A percentile compares a stretch with the other conserved stretches of the same genome.
These are phyloP conservation scores for Alternaria brassicicola DNA, from an alignment of 2,329 filamentous ascomycete genomes.

Conservation along the genomic window DNA sequence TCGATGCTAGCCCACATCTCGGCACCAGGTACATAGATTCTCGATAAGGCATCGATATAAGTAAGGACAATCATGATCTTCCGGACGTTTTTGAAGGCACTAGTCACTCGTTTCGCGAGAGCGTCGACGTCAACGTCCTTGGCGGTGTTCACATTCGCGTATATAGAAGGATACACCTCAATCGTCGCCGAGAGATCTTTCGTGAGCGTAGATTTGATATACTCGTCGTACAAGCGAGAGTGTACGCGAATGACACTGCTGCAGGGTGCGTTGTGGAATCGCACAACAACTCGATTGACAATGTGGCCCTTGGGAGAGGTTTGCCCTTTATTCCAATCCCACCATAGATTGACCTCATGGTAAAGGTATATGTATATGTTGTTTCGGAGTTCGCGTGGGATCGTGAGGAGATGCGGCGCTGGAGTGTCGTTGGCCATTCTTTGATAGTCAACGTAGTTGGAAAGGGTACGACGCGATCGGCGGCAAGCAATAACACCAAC, in stretches of 20 bases:
- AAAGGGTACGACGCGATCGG: not conserved
- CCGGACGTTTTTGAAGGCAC: not conserved
- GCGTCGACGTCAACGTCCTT: not conserved
- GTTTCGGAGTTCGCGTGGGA: not conserved
- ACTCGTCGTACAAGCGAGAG: constrained; percentile 86
- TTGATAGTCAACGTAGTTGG: not conserved
- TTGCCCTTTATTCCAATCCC: not conserved
- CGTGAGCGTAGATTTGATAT: constrained; percentile 35
- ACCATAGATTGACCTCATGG: not conserved
- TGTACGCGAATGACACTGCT: constrained; percentile 71
- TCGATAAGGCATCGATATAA: not conserved
- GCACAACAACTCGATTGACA: constrained; percentile 69
- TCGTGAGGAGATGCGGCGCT: not conserved
- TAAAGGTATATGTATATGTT: not conserved
- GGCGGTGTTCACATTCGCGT: not conserved
- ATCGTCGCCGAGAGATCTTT: not conserved
- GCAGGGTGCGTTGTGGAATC: constrained; percentile 64
- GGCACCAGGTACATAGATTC: not conserved
- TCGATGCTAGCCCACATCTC: not conserved
- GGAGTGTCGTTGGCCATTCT: not conserved
- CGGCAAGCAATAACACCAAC: not conserved
- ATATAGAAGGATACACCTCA: not conserved
- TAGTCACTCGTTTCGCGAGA: not conserved
- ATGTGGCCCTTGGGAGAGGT: not conserved
- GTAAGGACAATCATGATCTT: not conserved